Evolutionary conservation across 768 basidiomycete genomes (phyloP), one percentile per base, ranked within the genome.

Genomic region (Chalciporus chontae): DNA sequence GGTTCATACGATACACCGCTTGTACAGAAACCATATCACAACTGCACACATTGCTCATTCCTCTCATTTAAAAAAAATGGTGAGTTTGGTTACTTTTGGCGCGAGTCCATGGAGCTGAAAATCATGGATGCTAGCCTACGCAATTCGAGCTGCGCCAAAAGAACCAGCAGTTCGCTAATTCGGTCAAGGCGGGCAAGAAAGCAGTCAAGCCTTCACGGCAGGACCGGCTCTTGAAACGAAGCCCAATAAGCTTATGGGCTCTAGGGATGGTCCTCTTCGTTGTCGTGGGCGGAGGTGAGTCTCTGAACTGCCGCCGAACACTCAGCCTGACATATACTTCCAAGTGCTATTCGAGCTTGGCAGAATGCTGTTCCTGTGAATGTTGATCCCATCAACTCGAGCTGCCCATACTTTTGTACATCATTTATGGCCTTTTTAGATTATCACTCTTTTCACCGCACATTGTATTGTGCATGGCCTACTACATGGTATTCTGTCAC

Each of bases 131-230:
- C 41, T 60, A 90, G 87, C 87, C 88, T 46, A 88, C 85, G 47
- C 80, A 87, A 74, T 90, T 87, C 65, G 89, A 91, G 61, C 77
- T 90, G 70, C 84, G 87, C 58, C 80, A 83, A 62, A 80, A 81
- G 68, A 93, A 91, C 68, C 78, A 77, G 50, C 85, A 90, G 70
- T 93, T 93, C 69, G 86, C 84, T 36, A 80, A 76, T 52, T 81
- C 83, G 53, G 84, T 80, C 54, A 81, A 79, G 55, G 68, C 78
- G 32, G 90, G 90, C 59, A 91, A 89, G 76, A 87, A 87, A 41
- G 80, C 86, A 2, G 77, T 79, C 52, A 84, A 86, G 55, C 74
- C 75, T 11, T 90, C 89, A 45, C 77, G 85, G 52, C 81, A 85
- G 57, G 87, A 92, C 50, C 75, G 74, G 55, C 71, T 87, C 32